Percentiles rank a stretch among this genome's conserved stretches.
These are phyloP conservation scores for Sugiyamaella mastotermitis DNA, from an alignment of 805 yeast genomes.

Conservation along the genomic window DNA sequence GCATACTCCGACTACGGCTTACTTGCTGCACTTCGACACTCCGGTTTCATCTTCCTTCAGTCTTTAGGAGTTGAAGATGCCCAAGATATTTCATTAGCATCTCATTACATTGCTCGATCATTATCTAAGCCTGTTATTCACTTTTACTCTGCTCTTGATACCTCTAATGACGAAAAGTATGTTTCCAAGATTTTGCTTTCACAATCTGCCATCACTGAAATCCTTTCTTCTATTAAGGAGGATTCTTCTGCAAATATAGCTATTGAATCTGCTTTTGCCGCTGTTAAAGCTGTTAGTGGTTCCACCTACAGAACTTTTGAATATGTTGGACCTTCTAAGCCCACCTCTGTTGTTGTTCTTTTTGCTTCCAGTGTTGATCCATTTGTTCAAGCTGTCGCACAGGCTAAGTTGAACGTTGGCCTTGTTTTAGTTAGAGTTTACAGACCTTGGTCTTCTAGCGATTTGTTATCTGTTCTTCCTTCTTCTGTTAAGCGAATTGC, in stretches of 20 bases:
- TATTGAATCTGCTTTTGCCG: conserved; percentile 4
- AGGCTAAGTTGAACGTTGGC: conserved; percentile 35
- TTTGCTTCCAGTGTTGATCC: conserved; percentile 53
- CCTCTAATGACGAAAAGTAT: neutral
- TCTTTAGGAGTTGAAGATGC: conserved; percentile 58
- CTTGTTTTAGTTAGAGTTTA: conserved; percentile 56
- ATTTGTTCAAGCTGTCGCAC: conserved; percentile 36
- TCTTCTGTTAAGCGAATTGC: conserved; percentile 48
- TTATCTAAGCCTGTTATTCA: conserved; percentile 60
- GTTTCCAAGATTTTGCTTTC: neutral
- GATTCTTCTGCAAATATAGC: conserved; percentile 12
- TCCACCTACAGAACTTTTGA: conserved; percentile 37
- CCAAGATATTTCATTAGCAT: conserved; percentile 46
- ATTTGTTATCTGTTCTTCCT: conserved; percentile 48
- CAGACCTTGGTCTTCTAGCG: conserved; percentile 64
- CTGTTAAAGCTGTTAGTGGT: conserved; percentile 3
- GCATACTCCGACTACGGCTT: conserved; percentile 66
- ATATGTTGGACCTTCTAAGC: conserved; percentile 35
- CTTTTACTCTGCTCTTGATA: conserved; percentile 39
- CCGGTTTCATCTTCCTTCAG: conserved; percentile 56
- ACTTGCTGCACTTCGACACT: conserved; percentile 68
- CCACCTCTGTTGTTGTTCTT: conserved; percentile 50
- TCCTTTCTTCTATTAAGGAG: conserved; percentile 17
- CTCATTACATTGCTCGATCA: conserved; percentile 50
- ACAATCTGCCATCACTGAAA: neutral